A percentile compares a stretch with the other conserved stretches of the same genome.
Conservation (phyloP, 2,329 filamentous ascomycete genomes). For the Trichoderma breve region DNA sequence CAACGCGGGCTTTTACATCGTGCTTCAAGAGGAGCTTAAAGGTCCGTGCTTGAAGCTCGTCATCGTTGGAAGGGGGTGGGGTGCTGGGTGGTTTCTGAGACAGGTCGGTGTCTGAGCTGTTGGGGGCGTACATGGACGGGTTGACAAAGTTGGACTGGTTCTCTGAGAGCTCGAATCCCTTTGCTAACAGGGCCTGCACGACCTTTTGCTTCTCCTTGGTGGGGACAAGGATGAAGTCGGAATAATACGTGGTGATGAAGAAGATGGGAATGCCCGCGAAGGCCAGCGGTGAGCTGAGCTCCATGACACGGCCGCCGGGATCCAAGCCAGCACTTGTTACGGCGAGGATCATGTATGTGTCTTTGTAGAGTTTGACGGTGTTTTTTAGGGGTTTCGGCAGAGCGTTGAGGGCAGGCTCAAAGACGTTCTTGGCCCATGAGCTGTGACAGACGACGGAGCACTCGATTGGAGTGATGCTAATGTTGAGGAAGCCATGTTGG, state of each 20-base stretch:
- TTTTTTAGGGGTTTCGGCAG: conserved; percentile 55
- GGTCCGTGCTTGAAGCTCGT: conserved; percentile 77
- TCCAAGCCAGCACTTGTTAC: conserved; percentile 89
- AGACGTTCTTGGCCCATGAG: conserved; percentile 69
- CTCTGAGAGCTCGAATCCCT: conserved; percentile 81
- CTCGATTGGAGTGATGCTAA: conserved; percentile 88
- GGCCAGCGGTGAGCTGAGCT: conserved; percentile 85
- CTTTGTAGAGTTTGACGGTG: conserved; percentile 70
- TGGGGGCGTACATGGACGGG: conserved; percentile 40
- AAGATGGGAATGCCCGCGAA: conserved; percentile 94
- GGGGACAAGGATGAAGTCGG: conserved; percentile 92
- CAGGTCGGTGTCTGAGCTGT: conserved; percentile 27
- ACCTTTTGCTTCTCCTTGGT: conserved; percentile 71
- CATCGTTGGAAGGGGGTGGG: conserved; percentile 72
- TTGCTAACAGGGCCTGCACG: conserved; percentile 69
- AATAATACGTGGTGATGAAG: conserved; percentile 98
- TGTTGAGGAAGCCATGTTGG: conserved; percentile 81
- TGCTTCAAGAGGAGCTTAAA: conserved; percentile 80
- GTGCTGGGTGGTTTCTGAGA: conserved; percentile 57
- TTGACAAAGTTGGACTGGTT: conserved; percentile 66
- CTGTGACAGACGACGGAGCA: conserved; percentile 88
- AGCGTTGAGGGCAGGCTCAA: conserved; percentile 65
- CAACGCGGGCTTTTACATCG: conserved; percentile 70
- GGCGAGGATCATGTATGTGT: conserved; percentile 84
- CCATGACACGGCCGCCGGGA: conserved; percentile 85